Evolutionary conservation across 768 basidiomycete genomes (phyloP).

Genomic region (Mycena rebaudengoi): DNA sequence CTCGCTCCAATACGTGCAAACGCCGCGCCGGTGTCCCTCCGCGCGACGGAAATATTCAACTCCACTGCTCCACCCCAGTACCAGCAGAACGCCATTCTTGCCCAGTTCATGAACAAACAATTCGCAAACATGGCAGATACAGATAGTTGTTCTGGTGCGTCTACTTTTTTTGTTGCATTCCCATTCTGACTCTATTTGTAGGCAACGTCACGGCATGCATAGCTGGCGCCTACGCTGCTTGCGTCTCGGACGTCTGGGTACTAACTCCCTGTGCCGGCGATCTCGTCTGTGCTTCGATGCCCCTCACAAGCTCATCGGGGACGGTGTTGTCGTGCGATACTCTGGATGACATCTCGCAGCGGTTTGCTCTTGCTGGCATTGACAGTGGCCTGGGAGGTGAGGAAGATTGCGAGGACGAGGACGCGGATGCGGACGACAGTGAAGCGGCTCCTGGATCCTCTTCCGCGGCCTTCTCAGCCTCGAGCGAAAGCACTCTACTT

Average conservation of each 20-base stretch:
- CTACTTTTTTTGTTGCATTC: neutral
- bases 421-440: neutral
- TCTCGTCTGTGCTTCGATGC: conserved; percentile 52
- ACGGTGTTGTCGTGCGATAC: conserved; percentile 55
- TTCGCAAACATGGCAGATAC: conserved; percentile 53
- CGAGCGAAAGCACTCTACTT: neutral
- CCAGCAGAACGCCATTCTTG: conserved; percentile 54
- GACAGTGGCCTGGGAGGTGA: conserved; percentile 41
- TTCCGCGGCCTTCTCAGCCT: neutral
- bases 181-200: neutral
- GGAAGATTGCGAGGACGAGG: neutral
- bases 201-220: conserved; percentile 15
- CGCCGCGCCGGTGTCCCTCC: conserved; percentile 11
- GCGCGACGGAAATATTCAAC: neutral
- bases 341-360: conserved; percentile 44
- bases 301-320: conserved; percentile 56
- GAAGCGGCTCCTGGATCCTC: neutral
- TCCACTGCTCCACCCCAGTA: conserved; percentile 10
- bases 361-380: conserved; percentile 53
- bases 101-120: conserved; percentile 57
- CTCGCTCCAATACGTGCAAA: conserved; percentile 6
- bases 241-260: conserved; percentile 31
- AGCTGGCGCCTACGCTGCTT: conserved; percentile 14
- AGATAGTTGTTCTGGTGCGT: conserved; percentile 58
- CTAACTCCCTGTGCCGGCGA: conserved; percentile 21